These are phyloP conservation scores for Elsinoe necatrix DNA, from an alignment of 2,329 filamentous ascomycete species.

Conservation along the genomic window DNA sequence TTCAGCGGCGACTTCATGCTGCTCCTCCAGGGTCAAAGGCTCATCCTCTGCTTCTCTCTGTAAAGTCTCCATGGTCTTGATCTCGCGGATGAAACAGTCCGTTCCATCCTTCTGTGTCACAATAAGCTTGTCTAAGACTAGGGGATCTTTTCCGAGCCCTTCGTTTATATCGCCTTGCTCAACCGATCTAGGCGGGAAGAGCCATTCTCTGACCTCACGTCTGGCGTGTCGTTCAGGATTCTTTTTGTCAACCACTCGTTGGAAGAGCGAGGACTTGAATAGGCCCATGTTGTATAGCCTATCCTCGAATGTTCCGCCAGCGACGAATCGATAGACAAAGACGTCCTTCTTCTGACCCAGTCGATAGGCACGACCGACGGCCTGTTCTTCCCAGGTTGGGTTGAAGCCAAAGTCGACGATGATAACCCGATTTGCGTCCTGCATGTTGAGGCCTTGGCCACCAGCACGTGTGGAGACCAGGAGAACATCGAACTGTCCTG, in stretches of 20 bases:
- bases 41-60: slow-evolving; percentile 28
- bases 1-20: slow-evolving; percentile 24
- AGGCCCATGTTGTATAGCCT: slow-evolving; percentile 63
- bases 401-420: slow-evolving; percentile 80
- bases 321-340: slow-evolving; percentile 73
- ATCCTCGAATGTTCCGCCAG: slow-evolving; percentile 72
- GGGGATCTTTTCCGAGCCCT: slow-evolving; percentile 48
- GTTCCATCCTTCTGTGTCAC: slow-evolving; percentile 37
- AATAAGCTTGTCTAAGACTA: slow-evolving; percentile 55
- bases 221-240: slow-evolving; percentile 61
- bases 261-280: slow-evolving; percentile 75
- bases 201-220: slow-evolving; percentile 44
- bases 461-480: slow-evolving; percentile 79
- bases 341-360: slow-evolving; percentile 74
- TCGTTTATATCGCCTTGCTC: slow-evolving; percentile 42
- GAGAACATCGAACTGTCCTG: slow-evolving; percentile 48
- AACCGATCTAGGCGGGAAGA: slow-evolving; percentile 51
- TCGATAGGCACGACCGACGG: slow-evolving; percentile 76
- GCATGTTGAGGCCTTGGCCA: slow-evolving; percentile 74
- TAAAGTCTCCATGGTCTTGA: slow-evolving; percentile 30
- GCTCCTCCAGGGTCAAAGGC: slow-evolving; percentile 27
- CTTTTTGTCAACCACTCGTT: slow-evolving; percentile 74
- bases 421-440: slow-evolving; percentile 74
- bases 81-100: slow-evolving; percentile 41
- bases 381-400: slow-evolving; percentile 74